Evolutionary conservation across 306 rosid genomes (phyloP).

Genomic region (Benincasa hispida): DNA sequence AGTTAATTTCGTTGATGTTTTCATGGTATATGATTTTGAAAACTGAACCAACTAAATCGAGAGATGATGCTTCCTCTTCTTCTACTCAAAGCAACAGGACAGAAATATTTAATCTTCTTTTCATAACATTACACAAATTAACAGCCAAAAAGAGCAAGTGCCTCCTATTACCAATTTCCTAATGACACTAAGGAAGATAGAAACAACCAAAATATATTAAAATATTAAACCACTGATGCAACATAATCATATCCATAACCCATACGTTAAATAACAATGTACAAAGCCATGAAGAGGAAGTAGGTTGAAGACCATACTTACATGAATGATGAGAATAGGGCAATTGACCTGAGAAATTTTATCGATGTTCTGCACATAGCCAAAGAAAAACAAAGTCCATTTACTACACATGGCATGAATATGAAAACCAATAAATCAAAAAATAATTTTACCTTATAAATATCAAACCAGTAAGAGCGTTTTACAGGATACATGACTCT

Average conservation of each 20-base stretch:
- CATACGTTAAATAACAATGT: not conserved
- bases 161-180: not conserved
- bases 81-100: not conserved
- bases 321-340: constrained; percentile 62
- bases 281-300: not conserved
- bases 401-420: not conserved
- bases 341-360: constrained; percentile 49
- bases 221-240: not conserved
- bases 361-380: constrained; percentile 44
- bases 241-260: not conserved
- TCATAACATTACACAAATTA: not conserved
- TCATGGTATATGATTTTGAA: not conserved
- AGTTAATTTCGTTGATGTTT: not conserved
- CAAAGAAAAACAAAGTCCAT: constrained; percentile 2
- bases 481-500: constrained; percentile 71
- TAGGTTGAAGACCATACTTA: constrained; percentile 25
- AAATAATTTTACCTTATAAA: constrained; percentile 34
- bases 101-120: not conserved
- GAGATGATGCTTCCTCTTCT: not conserved
- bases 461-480: constrained; percentile 59
- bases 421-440: constrained; percentile 3
- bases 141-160: not conserved
- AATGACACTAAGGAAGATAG: not conserved
- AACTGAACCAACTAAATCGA: not conserved
- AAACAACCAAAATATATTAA: not conserved